Conservation (phyloP, 2,329 filamentous ascomycete species). For the Diatrype stigma region DNA sequence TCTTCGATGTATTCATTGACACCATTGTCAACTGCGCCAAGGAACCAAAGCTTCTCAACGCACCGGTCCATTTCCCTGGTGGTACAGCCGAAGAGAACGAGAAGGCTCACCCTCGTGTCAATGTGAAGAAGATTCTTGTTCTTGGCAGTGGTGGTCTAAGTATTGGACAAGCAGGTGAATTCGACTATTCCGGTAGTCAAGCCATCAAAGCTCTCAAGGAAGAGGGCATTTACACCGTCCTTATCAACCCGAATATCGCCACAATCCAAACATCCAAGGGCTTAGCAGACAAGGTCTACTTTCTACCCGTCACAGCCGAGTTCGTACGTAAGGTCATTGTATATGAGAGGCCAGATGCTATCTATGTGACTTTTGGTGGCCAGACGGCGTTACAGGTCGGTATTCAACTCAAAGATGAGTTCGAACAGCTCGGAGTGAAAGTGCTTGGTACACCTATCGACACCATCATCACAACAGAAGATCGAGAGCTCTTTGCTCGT, state of each 20-base stretch:
- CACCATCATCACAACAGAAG: constrained; percentile 97
- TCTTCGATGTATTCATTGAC: constrained; percentile 95
- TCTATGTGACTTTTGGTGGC: constrained; percentile 96
- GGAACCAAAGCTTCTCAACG: constrained; percentile 61
- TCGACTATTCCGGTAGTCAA: constrained; percentile 97
- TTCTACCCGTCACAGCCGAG: constrained; percentile 92
- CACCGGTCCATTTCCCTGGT: constrained; percentile 82
- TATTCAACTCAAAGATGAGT: constrained; percentile 96
- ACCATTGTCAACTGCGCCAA: constrained; percentile 70
- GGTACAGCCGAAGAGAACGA: constrained; percentile 77
- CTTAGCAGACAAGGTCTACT: constrained; percentile 97
- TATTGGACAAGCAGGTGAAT: constrained; percentile 97
- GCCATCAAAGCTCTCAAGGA: constrained; percentile 98
- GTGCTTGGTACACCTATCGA: constrained; percentile 96
- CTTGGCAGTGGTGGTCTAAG: constrained; percentile 92
- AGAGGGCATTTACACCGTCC: constrained; percentile 93
- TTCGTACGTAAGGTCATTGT: constrained; percentile 97
- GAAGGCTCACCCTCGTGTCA: constrained; percentile 69
- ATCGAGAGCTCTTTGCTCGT: constrained; percentile 92
- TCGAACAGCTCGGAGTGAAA: constrained; percentile 85
- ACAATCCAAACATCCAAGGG: constrained; percentile 99
- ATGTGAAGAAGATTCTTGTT: constrained; percentile 90
- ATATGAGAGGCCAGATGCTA: constrained; percentile 90
- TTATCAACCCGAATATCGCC: constrained; percentile 99
- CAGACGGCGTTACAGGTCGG: constrained; percentile 96